Conservation (phyloP, 768 basidiomycete genomes). For the Hygrocybe coccinea region DNA sequence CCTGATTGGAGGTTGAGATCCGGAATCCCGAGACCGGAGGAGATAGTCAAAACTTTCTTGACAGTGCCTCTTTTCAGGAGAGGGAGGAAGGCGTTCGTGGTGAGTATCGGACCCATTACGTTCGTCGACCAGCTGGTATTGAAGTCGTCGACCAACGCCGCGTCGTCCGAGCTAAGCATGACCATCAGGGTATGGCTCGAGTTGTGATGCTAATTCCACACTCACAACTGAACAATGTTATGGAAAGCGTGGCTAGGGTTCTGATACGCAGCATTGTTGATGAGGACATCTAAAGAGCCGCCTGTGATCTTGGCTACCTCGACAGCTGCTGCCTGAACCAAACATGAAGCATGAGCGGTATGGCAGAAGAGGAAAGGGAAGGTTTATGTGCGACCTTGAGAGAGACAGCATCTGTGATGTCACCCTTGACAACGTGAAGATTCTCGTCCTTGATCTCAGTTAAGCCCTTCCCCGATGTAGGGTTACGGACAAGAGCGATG, state of each 20-base stretch:
- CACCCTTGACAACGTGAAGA: slow-evolving; percentile 33
- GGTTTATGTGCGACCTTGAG: slow-evolving; percentile 24
- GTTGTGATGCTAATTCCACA: not conserved
- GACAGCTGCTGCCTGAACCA: slow-evolving; percentile 24
- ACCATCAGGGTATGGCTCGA: not conserved
- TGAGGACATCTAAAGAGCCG: slow-evolving; percentile 33
- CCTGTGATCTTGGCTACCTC: slow-evolving; percentile 26
- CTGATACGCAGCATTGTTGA: slow-evolving; percentile 33
- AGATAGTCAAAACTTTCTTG: slow-evolving; percentile 35
- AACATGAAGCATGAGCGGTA: slow-evolving; percentile 1
- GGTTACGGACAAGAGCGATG: slow-evolving; percentile 11
- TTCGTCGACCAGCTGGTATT: slow-evolving; percentile 28
- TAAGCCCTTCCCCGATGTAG: not conserved
- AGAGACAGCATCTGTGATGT: slow-evolving; percentile 28
- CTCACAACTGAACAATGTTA: slow-evolving; percentile 22
- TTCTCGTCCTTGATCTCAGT: slow-evolving; percentile 16
- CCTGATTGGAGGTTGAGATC: slow-evolving; percentile 20
- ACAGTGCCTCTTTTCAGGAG: slow-evolving; percentile 28
- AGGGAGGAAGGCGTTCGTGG: slow-evolving; percentile 38
- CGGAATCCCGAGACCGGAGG: slow-evolving; percentile 26
- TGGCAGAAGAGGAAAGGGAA: not conserved
- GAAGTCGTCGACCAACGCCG: not conserved
- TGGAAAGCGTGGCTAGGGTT: slow-evolving; percentile 5
- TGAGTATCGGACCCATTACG: slow-evolving; percentile 32
- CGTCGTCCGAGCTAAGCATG: not conserved